Conservation (phyloP, 331 rosid species). For the Ulmus americana region DNA sequence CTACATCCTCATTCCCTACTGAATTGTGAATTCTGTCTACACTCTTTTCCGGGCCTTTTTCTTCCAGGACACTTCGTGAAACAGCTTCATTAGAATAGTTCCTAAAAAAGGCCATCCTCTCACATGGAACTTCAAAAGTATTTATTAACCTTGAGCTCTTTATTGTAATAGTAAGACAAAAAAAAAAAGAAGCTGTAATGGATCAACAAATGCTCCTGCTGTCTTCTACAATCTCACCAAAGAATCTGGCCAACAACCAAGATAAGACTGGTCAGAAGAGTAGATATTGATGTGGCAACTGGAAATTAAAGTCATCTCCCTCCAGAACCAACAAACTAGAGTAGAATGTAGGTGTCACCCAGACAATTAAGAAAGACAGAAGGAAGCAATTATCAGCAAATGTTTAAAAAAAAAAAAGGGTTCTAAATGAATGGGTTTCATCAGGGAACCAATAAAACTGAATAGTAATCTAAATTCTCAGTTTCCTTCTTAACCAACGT, state of each 20-base stretch:
- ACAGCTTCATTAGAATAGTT: constrained; percentile 61
- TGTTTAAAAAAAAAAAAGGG: neutral
- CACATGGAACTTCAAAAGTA: constrained; percentile 40
- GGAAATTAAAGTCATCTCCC: neutral
- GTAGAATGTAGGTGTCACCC: neutral
- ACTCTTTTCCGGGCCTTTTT: constrained; percentile 53
- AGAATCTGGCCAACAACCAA: constrained; percentile 34
- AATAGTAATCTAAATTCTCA: constrained; percentile 12
- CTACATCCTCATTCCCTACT: constrained; percentile 52
- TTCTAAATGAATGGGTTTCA: constrained; percentile 9
- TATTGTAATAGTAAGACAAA: constrained; percentile 14
- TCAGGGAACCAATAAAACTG: neutral
- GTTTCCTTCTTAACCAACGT: constrained; percentile 7
- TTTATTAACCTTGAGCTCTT: constrained; percentile 25
- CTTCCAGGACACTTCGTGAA: constrained; percentile 63
- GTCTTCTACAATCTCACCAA: constrained; percentile 24
- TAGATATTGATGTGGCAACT: neutral
- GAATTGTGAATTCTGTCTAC: constrained; percentile 45
- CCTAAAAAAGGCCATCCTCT: constrained; percentile 80
- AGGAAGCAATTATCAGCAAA: neutral
- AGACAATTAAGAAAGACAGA: neutral
- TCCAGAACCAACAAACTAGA: constrained; percentile 4
- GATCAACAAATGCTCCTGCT: constrained; percentile 27
- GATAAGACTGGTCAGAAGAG: constrained; percentile 24
- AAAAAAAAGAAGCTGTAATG: constrained; percentile 16